Evolutionary conservation across 768 basidiomycete genomes (phyloP), one percentile per base, ranked within the genome.

Genomic region (Amanita rubescens): DNA sequence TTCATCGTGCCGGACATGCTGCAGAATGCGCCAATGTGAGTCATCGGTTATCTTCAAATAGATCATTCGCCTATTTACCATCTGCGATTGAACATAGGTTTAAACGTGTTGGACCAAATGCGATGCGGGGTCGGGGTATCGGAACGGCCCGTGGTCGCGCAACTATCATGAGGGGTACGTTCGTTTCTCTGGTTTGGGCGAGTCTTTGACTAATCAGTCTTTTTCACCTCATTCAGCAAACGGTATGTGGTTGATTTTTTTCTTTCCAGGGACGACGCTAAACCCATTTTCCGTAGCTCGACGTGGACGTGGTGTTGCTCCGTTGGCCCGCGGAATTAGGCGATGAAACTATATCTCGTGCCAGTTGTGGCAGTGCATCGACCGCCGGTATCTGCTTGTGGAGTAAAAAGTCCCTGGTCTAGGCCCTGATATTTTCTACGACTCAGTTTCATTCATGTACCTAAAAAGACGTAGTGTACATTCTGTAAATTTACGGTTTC

Each of bases 1-100:
- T 95, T 98, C 74, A 97, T 98, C 68, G 96, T 99, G 19, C 96
- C 96, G 52, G 96, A 98, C 71, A 97, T 99, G 90, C 75, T 99
- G 60, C 90, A 97, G 67, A 98, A 98, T 68, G 96, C 96, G 12
- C 96, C 96, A 17, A 99, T 99, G 96, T 94, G 65, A 67, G 90
- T 75, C 20, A 41, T 25, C 38, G 27, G 33, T 44, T 55, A 30
- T 47, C 30, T 34, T 39, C 30, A n/a, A n/a, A n/a, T 51, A 27
- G 20, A 25, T n/a, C 37, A 33, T 11, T 51, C 30, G 5, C 49
- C 27, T 9, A 50, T 50, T 12, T 42, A n/a, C 51, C 38, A 30
- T n/a, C 19, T 35, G 46, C 30, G 24, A 51, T 19, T 32, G 49
- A 32, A 33, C 33, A n/a, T 67, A 99, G 95, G 95, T 99, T 99